These are phyloP conservation scores for Cyberlindnera mississippiensis DNA, from an alignment of 805 yeast species.

Conservation along the genomic window DNA sequence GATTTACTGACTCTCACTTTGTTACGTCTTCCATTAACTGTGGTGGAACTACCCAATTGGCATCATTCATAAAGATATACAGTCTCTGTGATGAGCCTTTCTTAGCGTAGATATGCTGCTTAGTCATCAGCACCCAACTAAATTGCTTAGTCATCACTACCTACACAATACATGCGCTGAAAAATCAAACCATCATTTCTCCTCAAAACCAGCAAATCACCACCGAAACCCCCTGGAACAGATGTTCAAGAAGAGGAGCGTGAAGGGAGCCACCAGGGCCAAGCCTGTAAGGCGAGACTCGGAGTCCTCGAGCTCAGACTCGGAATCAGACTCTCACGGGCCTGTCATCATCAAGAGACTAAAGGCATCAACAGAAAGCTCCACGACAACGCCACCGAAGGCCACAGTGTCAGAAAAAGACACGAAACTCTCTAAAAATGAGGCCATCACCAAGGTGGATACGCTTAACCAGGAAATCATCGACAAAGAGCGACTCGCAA, in stretches of 20 bases:
- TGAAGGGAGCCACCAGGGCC: slow-evolving; percentile 20
- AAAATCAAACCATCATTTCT: no score
- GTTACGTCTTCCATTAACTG: no score
- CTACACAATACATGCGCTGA: no score
- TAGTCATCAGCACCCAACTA: no score
- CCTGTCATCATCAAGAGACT: slow-evolving; percentile 6
- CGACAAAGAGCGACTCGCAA: slow-evolving; percentile 16
- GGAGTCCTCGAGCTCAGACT: slow-evolving; percentile 12
- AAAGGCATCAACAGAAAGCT: slow-evolving; percentile 1
- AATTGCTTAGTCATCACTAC: no score
- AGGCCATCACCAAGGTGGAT: slow-evolving; percentile 26
- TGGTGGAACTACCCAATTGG: no score
- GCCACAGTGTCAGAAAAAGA: slow-evolving; percentile 3
- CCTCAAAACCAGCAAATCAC: no score
- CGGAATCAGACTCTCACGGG: slow-evolving; percentile 1
- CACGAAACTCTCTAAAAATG: slow-evolving; percentile 16
- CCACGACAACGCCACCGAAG: not conserved
- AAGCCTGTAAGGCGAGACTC: slow-evolving; percentile 11
- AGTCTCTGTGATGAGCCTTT: no score
- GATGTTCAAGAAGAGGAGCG: slow-evolving; percentile 39
- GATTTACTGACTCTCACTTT: no score
- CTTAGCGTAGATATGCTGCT: no score
- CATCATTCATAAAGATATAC: no score
- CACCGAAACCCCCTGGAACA: no score
- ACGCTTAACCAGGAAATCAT: slow-evolving; percentile 20